Conservation (phyloP, 129 eudicot species). For the sunflower (Helianthus annuus) region HanXRQr2.0-SUNRISE NC_035435.2:104705844-104706343, state of each 20-base stretch:
- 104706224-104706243: conserved; percentile 73
- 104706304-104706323: conserved; percentile 10
- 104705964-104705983: conserved; percentile 32
- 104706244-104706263: conserved; percentile 64
- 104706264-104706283: conserved; percentile 73
- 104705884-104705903: conserved; percentile 69
- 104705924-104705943: conserved; percentile 59
- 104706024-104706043: conserved; percentile 71
- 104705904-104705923: conserved; percentile 47
- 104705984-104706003: conserved; percentile 51
- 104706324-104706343: background rate
- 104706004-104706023: conserved; percentile 71
- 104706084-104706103: conserved; percentile 51
- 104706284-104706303: conserved; percentile 38
- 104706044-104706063: conserved; percentile 58
- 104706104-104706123: conserved; percentile 42
- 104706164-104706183: conserved; percentile 32
- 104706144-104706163: conserved; percentile 36
- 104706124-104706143: conserved; percentile 59
- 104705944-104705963: conserved; percentile 21
- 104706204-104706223: conserved; percentile 46
- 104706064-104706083: conserved; percentile 45
- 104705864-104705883: conserved; percentile 53
- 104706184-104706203: conserved; percentile 40
- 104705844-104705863: conserved; percentile 56